Base-by-base conservation (phyloP, 805 yeast species). In the Metschnikowia noctiluminum region DNA sequence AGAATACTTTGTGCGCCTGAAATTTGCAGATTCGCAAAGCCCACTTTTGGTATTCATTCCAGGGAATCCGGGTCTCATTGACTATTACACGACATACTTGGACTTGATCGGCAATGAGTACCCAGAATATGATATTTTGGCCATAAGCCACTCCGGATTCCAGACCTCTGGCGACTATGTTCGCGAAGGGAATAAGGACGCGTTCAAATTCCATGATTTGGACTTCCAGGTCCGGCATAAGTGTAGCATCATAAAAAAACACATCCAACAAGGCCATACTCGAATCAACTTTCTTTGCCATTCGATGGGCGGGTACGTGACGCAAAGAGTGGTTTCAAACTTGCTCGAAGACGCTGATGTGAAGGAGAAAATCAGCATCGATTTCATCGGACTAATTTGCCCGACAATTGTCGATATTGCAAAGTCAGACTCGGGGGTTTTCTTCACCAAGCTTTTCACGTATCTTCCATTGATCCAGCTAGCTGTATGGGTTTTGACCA, bases 11-110 rank as follows among this genome's bases (percentile, higher is more conserved):
- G 40, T 42, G 12, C 35, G 28, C 14, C 34, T 48, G 16, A 36
- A 49, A 48, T 11, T 77, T 73, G 41, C 46, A 27, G 30, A 36
- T 16, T 34, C 40, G 2, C 35, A 45, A 11, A 35, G 54, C 3
- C 59, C 53, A 21, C 55, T 86, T 30, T 62, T 85, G 40, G 73
- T 81, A 6, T 73, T 85, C 53, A 72, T 87, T 6, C 92, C 94
- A 0, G 94, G 94, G 0, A 87, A 87, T 55, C 94, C 94, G 0
- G 94, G 92, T 0, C 64, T 87, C 28, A 73, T 82, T 38, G 82
- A 81, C 52, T 87, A 78, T 64, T 87, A 87, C 62, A 70, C 70
- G 15, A 78, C 78, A 3, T 84, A 81, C 57, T 61, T 86, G 28
- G 63, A 67, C 11, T 56, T 63, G 26, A 53, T 82, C 46, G 78